Conservation (phyloP, 768 basidiomycete genomes). For the Clathrus columnatus region DNA sequence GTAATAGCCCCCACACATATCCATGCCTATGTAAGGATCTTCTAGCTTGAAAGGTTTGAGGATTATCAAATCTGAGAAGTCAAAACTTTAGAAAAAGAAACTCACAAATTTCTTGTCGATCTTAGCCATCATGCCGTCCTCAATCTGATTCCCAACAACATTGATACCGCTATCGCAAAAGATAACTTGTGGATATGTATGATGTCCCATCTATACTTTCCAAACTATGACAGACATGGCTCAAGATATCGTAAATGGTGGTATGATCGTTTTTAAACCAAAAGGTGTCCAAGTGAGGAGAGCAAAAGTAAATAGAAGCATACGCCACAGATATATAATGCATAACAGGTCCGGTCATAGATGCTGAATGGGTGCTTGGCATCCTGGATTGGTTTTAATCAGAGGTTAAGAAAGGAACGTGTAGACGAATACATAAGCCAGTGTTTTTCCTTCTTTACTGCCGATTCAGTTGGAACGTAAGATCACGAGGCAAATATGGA, state of each 20-base stretch:
- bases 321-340: constrained; percentile 50
- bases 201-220: too few relatives aligned
- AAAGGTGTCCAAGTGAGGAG: constrained; percentile 32
- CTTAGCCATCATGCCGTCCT: too few relatives aligned
- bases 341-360: constrained; percentile 58
- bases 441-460: constrained; percentile 29
- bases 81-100: too few relatives aligned
- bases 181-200: constrained; percentile 57
- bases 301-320: constrained; percentile 52
- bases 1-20: too few relatives aligned
- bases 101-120: too few relatives aligned
- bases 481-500: too few relatives aligned
- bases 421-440: constrained; percentile 54
- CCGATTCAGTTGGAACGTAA: background rate
- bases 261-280: constrained; percentile 21
- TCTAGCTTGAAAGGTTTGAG: too few relatives aligned
- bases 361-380: constrained; percentile 77
- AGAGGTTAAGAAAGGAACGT: background rate
- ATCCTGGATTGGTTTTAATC: constrained; percentile 37
- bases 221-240: constrained; percentile 49
- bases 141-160: too few relatives aligned
- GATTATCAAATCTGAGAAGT: too few relatives aligned
- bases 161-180: too few relatives aligned
- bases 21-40: too few relatives aligned
- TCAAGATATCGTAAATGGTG: constrained; percentile 45